These are phyloP conservation scores for Lecanicillium sp. DNA, from an alignment of 2,329 filamentous ascomycete genomes.

Conservation along the genomic window DNA sequence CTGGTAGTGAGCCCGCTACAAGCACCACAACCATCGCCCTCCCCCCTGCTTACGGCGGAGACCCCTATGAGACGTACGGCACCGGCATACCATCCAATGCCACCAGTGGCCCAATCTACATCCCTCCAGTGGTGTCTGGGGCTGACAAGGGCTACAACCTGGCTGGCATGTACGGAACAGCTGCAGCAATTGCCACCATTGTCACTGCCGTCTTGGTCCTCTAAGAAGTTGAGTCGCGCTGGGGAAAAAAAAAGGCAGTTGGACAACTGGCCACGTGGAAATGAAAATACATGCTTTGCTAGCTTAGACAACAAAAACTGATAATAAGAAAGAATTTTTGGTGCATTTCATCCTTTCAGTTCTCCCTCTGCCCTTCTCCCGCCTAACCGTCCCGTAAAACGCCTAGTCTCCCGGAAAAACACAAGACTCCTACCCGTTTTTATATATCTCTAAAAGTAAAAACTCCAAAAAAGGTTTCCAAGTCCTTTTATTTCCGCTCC, in stretches of 20 bases:
- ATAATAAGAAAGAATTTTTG: too few species aligned
- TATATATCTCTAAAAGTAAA: too few species aligned
- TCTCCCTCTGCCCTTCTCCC: too few species aligned
- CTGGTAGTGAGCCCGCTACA: slow-evolving; percentile 17
- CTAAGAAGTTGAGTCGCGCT: too few species aligned
- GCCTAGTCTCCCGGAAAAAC: too few species aligned
- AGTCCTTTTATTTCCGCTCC: slow-evolving; percentile 16
- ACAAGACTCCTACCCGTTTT: too few species aligned
- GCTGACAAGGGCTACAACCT: slow-evolving; percentile 15
- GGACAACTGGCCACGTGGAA: too few species aligned
- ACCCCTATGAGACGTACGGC: slow-evolving; percentile 10
- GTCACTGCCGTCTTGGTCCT: neutral
- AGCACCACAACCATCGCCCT: slow-evolving; percentile 25
- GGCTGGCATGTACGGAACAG: slow-evolving; percentile 5
- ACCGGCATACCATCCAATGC: slow-evolving; percentile 20
- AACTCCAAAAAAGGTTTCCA: neutral
- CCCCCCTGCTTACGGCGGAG: slow-evolving; percentile 9
- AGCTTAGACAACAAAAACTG: too few species aligned
- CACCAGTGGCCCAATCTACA: slow-evolving; percentile 13
- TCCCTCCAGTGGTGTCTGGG: slow-evolving; percentile 14
- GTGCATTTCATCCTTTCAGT: too few species aligned
- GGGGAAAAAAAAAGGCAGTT: too few species aligned
- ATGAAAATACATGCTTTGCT: too few species aligned
- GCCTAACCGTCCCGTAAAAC: too few species aligned
- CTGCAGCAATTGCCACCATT: neutral